A percentile compares a stretch with the other conserved stretches of the same genome.
Conservation (phyloP, 257 asterid genomes). For the Petunia secreta region DNA sequence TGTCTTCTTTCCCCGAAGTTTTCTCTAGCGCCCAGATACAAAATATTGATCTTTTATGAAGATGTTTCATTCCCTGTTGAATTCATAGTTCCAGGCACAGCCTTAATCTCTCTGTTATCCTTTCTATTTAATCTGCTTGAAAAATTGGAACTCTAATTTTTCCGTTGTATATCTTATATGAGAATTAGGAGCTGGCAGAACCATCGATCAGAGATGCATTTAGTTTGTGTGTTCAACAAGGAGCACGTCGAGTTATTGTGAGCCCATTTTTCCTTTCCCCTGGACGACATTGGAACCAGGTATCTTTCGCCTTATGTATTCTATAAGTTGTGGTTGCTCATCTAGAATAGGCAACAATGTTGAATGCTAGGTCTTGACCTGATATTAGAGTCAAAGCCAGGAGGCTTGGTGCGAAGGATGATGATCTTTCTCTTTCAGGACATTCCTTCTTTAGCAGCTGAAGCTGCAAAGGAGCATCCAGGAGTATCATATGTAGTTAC, state of each 20-base stretch:
- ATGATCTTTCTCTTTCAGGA: constrained; percentile 53
- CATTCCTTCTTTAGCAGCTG: constrained; percentile 87
- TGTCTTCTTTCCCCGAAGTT: background rate
- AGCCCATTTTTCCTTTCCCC: constrained; percentile 97
- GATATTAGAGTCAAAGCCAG: constrained; percentile 10
- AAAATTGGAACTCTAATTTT: background rate
- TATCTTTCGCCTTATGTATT: constrained; percentile 28
- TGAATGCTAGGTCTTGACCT: background rate
- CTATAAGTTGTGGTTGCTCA: background rate
- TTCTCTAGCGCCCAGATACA: background rate
- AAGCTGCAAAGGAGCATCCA: constrained; percentile 93
- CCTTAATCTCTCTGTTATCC: background rate
- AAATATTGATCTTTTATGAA: background rate
- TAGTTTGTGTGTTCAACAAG: constrained; percentile 72
- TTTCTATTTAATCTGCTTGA: background rate
- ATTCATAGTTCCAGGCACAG: background rate
- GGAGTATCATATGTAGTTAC: constrained; percentile 77
- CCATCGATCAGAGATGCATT: constrained; percentile 93
- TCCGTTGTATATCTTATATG: constrained; percentile 8
- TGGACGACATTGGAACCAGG: constrained; percentile 96
- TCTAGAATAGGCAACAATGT: background rate
- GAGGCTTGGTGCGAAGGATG: background rate
- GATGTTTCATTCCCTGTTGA: background rate
- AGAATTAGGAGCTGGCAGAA: constrained; percentile 81
- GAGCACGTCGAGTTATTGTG: constrained; percentile 82